Conservation (phyloP, 2,329 filamentous ascomycete genomes). For the Dothiorella sarmentorum region DNA sequence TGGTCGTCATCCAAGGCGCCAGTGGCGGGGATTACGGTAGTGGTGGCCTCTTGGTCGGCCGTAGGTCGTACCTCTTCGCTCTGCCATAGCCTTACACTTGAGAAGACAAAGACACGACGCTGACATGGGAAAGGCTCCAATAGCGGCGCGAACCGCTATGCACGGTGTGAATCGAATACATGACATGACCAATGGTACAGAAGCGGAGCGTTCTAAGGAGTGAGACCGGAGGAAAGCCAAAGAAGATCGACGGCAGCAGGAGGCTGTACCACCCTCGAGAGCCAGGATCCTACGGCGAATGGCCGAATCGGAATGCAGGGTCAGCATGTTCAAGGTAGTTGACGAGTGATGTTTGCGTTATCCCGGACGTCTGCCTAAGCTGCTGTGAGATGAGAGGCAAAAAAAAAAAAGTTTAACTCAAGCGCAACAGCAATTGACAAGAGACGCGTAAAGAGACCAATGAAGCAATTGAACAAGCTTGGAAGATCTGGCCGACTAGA, state of each 20-base stretch:
- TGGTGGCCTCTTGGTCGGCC: background rate
- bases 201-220: background rate
- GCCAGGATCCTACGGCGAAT: background rate
- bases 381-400: slow-evolving; percentile 12
- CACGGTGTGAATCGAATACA: background rate
- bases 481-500: background rate
- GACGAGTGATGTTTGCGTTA: background rate
- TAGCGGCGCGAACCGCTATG: background rate
- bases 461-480: background rate
- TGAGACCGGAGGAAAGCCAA: background rate
- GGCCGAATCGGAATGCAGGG: slow-evolving; percentile 9
- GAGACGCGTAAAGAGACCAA: background rate
- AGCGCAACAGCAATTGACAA: background rate
- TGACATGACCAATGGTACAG: background rate
- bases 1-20: background rate
- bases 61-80: background rate
- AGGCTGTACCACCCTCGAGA: background rate
- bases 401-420: background rate
- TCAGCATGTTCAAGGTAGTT: background rate
- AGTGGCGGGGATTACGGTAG: background rate
- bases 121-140: background rate
- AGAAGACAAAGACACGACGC: background rate
- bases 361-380: slow-evolving; percentile 5
- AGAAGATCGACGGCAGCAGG: background rate
- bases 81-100: background rate